These are phyloP conservation scores for Tephrocybe sp. DNA, from an alignment of 768 basidiomycete genomes.

Conservation along the genomic window DNA sequence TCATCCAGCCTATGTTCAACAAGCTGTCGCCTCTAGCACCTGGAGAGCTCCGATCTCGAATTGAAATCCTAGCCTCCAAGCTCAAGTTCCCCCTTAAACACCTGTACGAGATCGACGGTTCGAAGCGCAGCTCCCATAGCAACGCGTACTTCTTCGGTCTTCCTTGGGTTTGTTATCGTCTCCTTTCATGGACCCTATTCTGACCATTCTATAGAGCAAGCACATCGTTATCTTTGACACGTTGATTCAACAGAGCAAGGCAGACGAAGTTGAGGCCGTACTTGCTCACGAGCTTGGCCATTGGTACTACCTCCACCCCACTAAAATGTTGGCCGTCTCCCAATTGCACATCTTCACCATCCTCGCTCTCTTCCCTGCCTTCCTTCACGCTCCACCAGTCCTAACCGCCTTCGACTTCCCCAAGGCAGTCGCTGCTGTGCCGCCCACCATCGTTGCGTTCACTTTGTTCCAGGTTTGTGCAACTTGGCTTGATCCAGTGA, in stretches of 20 bases:
- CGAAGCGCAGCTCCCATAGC: slow-evolving; percentile 91
- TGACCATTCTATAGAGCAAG: slow-evolving; percentile 57
- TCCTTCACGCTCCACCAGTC: slow-evolving; percentile 78
- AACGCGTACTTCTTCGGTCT: slow-evolving; percentile 99
- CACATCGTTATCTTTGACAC: slow-evolving; percentile 98
- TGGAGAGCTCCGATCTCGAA: slow-evolving; percentile 75
- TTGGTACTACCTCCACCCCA: slow-evolving; percentile 92
- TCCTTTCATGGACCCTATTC: background rate
- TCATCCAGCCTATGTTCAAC: slow-evolving; percentile 97
- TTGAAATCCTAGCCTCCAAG: slow-evolving; percentile 74
- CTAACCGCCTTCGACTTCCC: slow-evolving; percentile 83
- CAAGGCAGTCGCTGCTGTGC: slow-evolving; percentile 55
- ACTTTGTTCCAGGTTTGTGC: slow-evolving; percentile 72
- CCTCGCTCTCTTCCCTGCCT: slow-evolving; percentile 86
- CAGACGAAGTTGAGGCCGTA: slow-evolving; percentile 97
- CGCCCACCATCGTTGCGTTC: slow-evolving; percentile 86
- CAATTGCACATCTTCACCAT: slow-evolving; percentile 89
- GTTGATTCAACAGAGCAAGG: slow-evolving; percentile 85
- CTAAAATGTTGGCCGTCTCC: slow-evolving; percentile 82
- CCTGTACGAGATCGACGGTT: slow-evolving; percentile 96
- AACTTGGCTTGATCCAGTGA: background rate
- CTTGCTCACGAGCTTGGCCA: slow-evolving; percentile 96
- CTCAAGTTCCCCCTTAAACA: slow-evolving; percentile 94
- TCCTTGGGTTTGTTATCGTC: slow-evolving; percentile 67
- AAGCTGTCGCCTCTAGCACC: slow-evolving; percentile 84